Percentiles rank a stretch among this genome's conserved stretches.
Evolutionary conservation across 202 grass and related monocot genomes (phyloP).

Genomic region (Setaria viridis): DNA sequence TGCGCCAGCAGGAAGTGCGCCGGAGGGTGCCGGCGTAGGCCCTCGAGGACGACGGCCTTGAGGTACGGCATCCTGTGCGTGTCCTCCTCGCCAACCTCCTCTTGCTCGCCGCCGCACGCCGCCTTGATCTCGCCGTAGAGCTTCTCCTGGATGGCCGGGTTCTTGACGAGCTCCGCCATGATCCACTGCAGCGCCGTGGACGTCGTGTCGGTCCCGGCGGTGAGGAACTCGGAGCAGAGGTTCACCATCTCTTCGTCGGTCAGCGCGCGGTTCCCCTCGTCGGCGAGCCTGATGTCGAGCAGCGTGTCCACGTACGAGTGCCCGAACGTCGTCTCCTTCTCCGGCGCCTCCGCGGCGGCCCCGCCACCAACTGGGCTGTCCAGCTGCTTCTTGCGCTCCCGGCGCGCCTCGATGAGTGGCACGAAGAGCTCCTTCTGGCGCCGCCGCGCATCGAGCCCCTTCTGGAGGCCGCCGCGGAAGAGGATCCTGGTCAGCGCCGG

Average conservation of each 20-base stretch:
- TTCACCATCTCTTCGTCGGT: slow-evolving; percentile 43
- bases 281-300: slow-evolving; percentile 59
- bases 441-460: not conserved
- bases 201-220: slow-evolving; percentile 54
- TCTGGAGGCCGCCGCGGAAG: slow-evolving; percentile 45
- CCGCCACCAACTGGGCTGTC: not conserved
- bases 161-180: slow-evolving; percentile 66
- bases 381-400: slow-evolving; percentile 39
- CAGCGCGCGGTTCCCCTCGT: slow-evolving; percentile 39
- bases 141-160: slow-evolving; percentile 47
- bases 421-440: slow-evolving; percentile 47
- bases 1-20: slow-evolving; percentile 46
- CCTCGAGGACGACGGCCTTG: slow-evolving; percentile 56
- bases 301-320: slow-evolving; percentile 76
- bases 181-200: slow-evolving; percentile 61
- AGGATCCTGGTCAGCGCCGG: slow-evolving; percentile 53
- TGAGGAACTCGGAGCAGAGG: slow-evolving; percentile 59
- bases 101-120: not conserved
- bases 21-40: slow-evolving; percentile 37
- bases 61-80: slow-evolving; percentile 52
- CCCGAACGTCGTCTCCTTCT: slow-evolving; percentile 36
- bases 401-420: slow-evolving; percentile 49
- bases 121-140: slow-evolving; percentile 42
- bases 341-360: not conserved
- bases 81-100: slow-evolving; percentile 38